A percentile compares a stretch with the other conserved stretches of the same genome.
Evolutionary conservation across 345 rosid genomes (phyloP).

Genomic region (Combretum micranthum): DNA sequence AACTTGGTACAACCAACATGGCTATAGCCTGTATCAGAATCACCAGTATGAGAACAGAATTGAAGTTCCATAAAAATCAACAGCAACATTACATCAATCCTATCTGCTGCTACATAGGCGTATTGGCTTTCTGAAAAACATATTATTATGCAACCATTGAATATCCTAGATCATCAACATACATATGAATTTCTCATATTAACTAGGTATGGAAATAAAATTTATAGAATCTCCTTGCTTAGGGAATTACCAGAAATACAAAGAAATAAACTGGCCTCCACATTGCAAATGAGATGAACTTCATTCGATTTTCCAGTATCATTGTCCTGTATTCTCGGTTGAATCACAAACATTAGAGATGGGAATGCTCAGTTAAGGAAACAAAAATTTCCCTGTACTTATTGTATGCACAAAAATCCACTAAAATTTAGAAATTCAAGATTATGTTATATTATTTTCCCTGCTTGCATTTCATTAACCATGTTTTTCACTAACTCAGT

Average conservation of each 20-base stretch:
- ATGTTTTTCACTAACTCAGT: too few species aligned
- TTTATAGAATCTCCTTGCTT: not conserved
- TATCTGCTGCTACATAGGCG: not conserved
- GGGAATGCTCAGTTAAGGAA: too few species aligned
- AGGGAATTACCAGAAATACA: slow-evolving; percentile 7
- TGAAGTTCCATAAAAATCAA: not conserved
- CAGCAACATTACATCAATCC: not conserved
- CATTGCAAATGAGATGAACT: slow-evolving; percentile 1
- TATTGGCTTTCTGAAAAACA: not conserved
- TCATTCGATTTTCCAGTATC: not conserved
- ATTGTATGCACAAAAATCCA: too few species aligned
- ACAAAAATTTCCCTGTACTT: too few species aligned
- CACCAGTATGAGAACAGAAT: not conserved
- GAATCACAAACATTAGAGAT: too few species aligned
- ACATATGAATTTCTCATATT: not conserved
- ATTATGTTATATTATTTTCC: too few species aligned
- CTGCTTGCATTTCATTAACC: too few species aligned
- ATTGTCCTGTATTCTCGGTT: too few species aligned
- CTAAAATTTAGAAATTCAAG: too few species aligned
- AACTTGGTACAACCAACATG: slow-evolving; percentile 24
- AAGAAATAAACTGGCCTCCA: slow-evolving; percentile 6
- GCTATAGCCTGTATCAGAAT: slow-evolving; percentile 21
- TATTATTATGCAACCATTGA: not conserved
- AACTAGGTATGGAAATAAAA: not conserved
- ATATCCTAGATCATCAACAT: not conserved